phyloP scores from a whole-genome alignment of 768 basidiomycete species.

The Suillus discolor region DNA sequence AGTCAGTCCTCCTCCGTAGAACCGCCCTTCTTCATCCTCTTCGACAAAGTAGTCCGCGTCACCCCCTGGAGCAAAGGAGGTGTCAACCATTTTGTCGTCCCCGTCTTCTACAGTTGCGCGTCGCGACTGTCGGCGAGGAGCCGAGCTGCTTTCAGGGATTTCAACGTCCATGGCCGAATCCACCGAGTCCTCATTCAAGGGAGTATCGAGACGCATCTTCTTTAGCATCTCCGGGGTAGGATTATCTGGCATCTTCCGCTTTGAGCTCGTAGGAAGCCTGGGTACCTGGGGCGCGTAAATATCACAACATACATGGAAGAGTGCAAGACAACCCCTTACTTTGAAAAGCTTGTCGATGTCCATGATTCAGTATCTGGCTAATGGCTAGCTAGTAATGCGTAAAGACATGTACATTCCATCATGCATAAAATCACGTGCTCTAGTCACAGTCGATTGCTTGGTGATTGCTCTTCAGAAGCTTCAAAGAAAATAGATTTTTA shows the following conservation, averaged over 20 bases:
- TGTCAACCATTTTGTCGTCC: conserved; percentile 32
- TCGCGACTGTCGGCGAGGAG: conserved; percentile 35
- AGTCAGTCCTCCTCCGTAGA: conserved; percentile 93
- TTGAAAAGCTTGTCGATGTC: conserved; percentile 56
- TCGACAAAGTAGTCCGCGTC: conserved; percentile 91
- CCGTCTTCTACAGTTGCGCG: conserved; percentile 63
- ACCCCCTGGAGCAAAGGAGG: conserved; percentile 76
- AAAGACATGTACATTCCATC: not conserved
- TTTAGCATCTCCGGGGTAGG: conserved; percentile 84
- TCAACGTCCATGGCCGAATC: conserved; percentile 11
- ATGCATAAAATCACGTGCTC: not conserved
- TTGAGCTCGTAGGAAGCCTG: conserved; percentile 65
- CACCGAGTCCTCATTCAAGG: conserved; percentile 11
- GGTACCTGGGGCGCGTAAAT: conserved; percentile 49
- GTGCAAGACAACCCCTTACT: conserved; percentile 24
- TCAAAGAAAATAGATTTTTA: not conserved
- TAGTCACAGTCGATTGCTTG: no score
- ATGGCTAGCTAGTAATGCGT: not conserved
- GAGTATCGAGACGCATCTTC: conserved; percentile 64
- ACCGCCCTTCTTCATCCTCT: conserved; percentile 90
- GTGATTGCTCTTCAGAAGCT: not conserved
- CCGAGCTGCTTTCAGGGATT: conserved; percentile 11
- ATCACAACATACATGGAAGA: not conserved
- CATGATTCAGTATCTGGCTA: conserved; percentile 30
- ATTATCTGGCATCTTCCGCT: conserved; percentile 75